These are phyloP conservation scores for Cladochytrium tenue DNA, from an alignment of 371 early-diverging fungal species.

Conservation along the genomic window DNA sequence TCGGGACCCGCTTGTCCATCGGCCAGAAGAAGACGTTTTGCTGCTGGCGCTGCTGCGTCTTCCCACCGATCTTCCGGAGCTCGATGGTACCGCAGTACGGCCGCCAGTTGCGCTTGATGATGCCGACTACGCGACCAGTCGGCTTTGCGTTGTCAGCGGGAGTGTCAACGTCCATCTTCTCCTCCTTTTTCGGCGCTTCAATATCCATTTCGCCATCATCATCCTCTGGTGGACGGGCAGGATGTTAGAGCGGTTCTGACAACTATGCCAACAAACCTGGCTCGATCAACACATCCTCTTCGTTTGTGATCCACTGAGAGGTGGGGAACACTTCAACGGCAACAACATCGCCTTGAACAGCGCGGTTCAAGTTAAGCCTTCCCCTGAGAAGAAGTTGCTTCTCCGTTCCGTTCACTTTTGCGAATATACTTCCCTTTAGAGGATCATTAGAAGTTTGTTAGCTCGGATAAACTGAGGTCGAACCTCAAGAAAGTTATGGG, in stretches of 20 bases:
- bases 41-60: conserved; percentile 38
- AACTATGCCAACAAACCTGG: conserved; percentile 41
- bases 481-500: conserved; percentile 80
- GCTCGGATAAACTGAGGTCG: background rate
- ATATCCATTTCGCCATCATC: conserved; percentile 38
- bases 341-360: conserved; percentile 87
- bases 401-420: conserved; percentile 73
- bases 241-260: too few relatives aligned
- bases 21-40: conserved; percentile 76
- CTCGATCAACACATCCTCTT: conserved; percentile 72
- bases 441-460: conserved; percentile 5
- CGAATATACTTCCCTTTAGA: conserved; percentile 68
- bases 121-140: conserved; percentile 85
- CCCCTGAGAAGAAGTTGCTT: conserved; percentile 78
- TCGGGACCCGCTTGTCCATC: conserved; percentile 89
- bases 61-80: conserved; percentile 55
- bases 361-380: conserved; percentile 83
- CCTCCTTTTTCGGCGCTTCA: conserved; percentile 31
- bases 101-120: conserved; percentile 93
- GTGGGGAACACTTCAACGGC: conserved; percentile 83
- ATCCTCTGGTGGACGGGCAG: conserved; percentile 25
- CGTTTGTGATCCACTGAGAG: conserved; percentile 76
- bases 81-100: conserved; percentile 92
- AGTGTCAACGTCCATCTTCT: conserved; percentile 49
- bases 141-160: conserved; percentile 52